These are phyloP conservation scores for Podospora bellae-mahoneyi DNA, from an alignment of 495 filamentous ascomycete species.

Conservation along the genomic window DNA sequence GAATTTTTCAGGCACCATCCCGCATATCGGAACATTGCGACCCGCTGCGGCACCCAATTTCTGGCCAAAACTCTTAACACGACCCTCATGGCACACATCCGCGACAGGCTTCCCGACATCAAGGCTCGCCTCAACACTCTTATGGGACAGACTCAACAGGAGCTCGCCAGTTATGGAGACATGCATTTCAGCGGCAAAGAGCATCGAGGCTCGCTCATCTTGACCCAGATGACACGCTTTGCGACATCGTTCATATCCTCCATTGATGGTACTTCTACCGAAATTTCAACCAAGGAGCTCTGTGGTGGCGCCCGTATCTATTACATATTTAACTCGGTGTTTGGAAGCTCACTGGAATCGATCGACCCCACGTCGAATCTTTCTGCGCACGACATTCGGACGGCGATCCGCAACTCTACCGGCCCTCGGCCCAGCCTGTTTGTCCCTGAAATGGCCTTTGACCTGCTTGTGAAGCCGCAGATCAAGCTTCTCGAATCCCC, in stretches of 20 bases:
- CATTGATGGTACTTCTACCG: conserved; percentile 95
- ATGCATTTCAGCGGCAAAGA: conserved; percentile 98
- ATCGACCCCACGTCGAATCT: conserved; percentile 95
- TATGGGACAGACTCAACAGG: conserved; percentile 99
- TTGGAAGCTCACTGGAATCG: conserved; percentile 92
- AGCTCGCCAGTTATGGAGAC: conserved; percentile 95
- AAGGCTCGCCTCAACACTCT: conserved; percentile 95
- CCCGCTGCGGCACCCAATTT: conserved; percentile 90
- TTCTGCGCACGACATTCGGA: conserved; percentile 94
- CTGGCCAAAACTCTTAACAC: conserved; percentile 92
- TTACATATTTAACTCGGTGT: conserved; percentile 99
- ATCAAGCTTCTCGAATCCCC: conserved; percentile 97
- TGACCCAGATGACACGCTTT: conserved; percentile 98
- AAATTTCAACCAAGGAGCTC: conserved; percentile 98
- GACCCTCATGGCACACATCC: conserved; percentile 94
- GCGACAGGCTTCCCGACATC: conserved; percentile 93
- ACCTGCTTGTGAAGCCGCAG: conserved; percentile 95
- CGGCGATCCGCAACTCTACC: conserved; percentile 96
- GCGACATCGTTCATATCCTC: conserved; percentile 97
- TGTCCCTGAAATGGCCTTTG: conserved; percentile 95
- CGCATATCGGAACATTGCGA: conserved; percentile 93
- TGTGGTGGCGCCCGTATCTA: conserved; percentile 97
- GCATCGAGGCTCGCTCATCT: conserved; percentile 87
- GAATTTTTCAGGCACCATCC: conserved; percentile 98
- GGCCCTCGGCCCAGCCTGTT: conserved; percentile 93